Base-by-base conservation (phyloP, 306 rosid genomes). In the Mimosa bimucronata region DNA sequence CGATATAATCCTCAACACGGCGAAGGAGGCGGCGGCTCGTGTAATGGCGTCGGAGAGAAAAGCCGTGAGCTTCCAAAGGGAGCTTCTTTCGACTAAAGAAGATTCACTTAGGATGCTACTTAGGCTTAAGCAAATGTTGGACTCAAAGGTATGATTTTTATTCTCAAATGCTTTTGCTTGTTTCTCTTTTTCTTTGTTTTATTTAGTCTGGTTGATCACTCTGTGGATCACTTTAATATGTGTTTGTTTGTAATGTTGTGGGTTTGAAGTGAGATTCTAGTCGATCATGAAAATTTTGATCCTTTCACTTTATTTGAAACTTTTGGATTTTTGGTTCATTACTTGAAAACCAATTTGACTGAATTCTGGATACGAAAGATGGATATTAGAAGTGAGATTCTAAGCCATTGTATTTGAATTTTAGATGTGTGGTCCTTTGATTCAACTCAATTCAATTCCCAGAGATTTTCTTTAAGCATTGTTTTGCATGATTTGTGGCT, bases 21-120 rank as follows among this genome's bases (percentile, higher is more conserved):
- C 96, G 23, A 92, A 92, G 81, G 96, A 92, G 69, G 91, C 97
- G 6, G 97, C 96, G 74, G 91, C 91, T 73, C 89, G 97, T 5
- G 86, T 92, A 61, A 81, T 91, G 89, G 87, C 78, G 19, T 91
- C 97, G 19, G 97, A 92, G 88, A 88, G 82, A 75, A 91, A 87
- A 80, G 89, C 92, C 21, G 38, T 73, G 57, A 87, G 85, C 61
- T 83, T 83, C 65, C 94, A 92, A 50, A 84, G 78, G 60, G 97
- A 92, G 83, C 85, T 92, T 66, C 71, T 74, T 73, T 68, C 83
- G 14, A 78, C 90, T 26, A 91, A 92, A 80, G 94, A 89, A 0
- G 91, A 91, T 81, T 88, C 94, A 18, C 91, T 92, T 74, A 83
- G 87, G 77, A 91, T 92, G 90, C 94, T 92, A 75, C 84, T 92